Percentiles rank a stretch among this genome's conserved stretches.
phyloP scores from a whole-genome alignment of 2,329 filamentous ascomycete species.

The Zasmidium citrigriseum region DNA sequence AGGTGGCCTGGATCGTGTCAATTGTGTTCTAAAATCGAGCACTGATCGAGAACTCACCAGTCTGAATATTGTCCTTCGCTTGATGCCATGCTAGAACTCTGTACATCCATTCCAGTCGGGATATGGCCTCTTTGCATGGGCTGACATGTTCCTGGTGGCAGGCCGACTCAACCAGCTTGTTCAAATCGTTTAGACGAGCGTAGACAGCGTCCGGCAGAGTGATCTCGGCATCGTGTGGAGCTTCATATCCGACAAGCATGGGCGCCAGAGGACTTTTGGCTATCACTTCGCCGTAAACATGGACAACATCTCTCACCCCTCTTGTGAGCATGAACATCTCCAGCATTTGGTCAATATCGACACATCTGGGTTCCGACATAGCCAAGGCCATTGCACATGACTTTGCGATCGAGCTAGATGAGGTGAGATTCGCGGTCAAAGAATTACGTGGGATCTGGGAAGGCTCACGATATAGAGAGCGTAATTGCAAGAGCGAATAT shows the following conservation, averaged over 20 bases:
- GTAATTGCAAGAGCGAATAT: conserved; percentile 14
- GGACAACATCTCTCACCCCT: conserved; percentile 22
- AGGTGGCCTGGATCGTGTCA: conserved; percentile 10
- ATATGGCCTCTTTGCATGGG: conserved; percentile 7
- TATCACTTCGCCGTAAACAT: conserved; percentile 15
- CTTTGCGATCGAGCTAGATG: conserved; percentile 13
- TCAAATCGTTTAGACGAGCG: conserved; percentile 7
- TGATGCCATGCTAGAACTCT: conserved; percentile 7
- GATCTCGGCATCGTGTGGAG: conserved; percentile 8
- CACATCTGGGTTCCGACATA: conserved; percentile 14
- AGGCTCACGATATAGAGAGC: conserved; percentile 14
- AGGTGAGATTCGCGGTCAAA: conserved; percentile 2
- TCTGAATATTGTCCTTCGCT: conserved; percentile 5
- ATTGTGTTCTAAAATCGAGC: background rate
- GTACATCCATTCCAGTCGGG: conserved; percentile 7
- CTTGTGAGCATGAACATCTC: conserved; percentile 25
- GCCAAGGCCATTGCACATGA: conserved; percentile 18
- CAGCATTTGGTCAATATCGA: conserved; percentile 25
- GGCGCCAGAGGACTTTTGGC: conserved; percentile 12
- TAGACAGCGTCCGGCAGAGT: conserved; percentile 4
- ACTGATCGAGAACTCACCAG: conserved; percentile 1
- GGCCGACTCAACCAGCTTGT: conserved; percentile 5
- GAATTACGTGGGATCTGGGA: too few relatives aligned
- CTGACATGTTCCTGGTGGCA: conserved; percentile 4
- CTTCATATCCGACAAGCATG: conserved; percentile 13